These are phyloP conservation scores for Cardamine chenopodiifolia DNA, from an alignment of 345 rosid species.

Conservation along the genomic window DNA sequence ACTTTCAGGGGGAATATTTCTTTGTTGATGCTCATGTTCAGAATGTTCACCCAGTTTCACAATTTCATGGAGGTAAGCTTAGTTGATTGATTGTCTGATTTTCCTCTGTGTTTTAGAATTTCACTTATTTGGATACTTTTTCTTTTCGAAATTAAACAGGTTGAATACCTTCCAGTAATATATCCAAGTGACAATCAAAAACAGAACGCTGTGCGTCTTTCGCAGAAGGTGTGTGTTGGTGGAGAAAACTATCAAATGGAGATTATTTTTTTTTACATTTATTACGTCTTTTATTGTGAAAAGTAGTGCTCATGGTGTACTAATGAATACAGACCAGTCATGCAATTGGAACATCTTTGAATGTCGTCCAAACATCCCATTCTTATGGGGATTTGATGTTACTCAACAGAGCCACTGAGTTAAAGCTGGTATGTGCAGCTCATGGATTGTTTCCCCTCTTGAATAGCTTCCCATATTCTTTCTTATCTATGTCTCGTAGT, in stretches of 20 bases:
- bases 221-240: slow-evolving; percentile 69
- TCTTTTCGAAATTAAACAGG: slow-evolving; percentile 52
- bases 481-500: slow-evolving; percentile 1
- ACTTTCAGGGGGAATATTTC: slow-evolving; percentile 46
- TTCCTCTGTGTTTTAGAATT: neutral
- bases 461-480: too few species aligned
- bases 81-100: neutral
- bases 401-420: slow-evolving; percentile 64
- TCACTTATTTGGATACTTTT: slow-evolving; percentile 1
- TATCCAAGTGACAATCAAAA: slow-evolving; percentile 67
- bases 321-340: slow-evolving; percentile 65
- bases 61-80: slow-evolving; percentile 88
- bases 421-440: slow-evolving; percentile 54
- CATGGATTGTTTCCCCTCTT: too few species aligned
- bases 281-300: neutral
- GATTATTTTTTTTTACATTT: slow-evolving; percentile 10
- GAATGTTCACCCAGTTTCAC: slow-evolving; percentile 99
- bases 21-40: slow-evolving; percentile 80
- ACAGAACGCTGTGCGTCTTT: slow-evolving; percentile 67
- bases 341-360: slow-evolving; percentile 74
- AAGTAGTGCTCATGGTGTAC: slow-evolving; percentile 35
- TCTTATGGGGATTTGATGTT: slow-evolving; percentile 91
- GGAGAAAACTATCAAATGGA: neutral
- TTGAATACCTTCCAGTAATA: slow-evolving; percentile 85
- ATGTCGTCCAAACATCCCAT: slow-evolving; percentile 84